Percentiles rank a stretch among this genome's conserved stretches.
phyloP scores from a whole-genome alignment of 2,329 filamentous ascomycete genomes.

The Diaporthe ampelina region DNA sequence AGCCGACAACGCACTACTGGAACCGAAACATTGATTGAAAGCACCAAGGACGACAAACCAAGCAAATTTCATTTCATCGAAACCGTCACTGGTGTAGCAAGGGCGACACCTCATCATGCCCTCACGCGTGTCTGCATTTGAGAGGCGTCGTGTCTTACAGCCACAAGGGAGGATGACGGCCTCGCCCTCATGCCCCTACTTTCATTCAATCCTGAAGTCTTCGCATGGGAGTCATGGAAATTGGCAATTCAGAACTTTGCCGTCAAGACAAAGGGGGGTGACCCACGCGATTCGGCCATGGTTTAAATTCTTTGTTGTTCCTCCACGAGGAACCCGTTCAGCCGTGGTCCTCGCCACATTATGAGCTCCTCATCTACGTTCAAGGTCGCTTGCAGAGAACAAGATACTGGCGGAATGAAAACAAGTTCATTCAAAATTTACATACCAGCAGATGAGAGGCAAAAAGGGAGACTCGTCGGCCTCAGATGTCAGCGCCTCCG shows the following conservation, averaged over 20 bases:
- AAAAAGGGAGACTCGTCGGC: neutral
- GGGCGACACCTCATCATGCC: constrained; percentile 15
- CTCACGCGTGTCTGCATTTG: neutral
- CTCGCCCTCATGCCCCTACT: neutral
- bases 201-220: neutral
- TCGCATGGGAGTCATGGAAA: neutral
- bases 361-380: neutral
- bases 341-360: neutral
- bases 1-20: neutral
- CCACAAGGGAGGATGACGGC: constrained; percentile 31
- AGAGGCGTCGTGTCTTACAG: constrained; percentile 30
- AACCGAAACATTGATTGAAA: neutral
- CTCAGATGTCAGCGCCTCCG: constrained; percentile 17
- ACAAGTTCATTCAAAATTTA: neutral
- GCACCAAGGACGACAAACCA: neutral
- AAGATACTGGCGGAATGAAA: neutral
- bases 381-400: neutral
- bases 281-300: constrained; percentile 30
- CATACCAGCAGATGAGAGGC: constrained; percentile 29
- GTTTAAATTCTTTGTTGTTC: constrained; percentile 29
- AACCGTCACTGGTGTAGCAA: constrained; percentile 15
- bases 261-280: constrained; percentile 30
- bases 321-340: neutral
- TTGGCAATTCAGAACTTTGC: neutral
- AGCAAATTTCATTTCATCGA: neutral